Conservation (phyloP, 768 basidiomycete genomes). For the Rhodotorula toruloides region DNA sequence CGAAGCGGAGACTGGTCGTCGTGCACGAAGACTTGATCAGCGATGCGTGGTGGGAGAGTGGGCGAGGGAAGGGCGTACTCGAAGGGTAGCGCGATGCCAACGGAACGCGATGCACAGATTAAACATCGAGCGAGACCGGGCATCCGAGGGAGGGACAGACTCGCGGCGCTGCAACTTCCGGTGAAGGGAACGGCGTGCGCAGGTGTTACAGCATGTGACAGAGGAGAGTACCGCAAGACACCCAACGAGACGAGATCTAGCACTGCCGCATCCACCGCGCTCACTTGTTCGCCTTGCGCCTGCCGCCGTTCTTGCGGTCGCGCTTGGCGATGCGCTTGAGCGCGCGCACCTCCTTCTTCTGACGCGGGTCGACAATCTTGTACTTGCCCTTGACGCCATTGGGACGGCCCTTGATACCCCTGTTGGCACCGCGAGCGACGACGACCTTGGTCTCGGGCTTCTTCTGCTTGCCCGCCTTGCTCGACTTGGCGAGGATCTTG, state of each 20-base stretch:
- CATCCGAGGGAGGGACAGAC: not conserved
- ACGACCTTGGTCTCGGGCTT: conserved; percentile 64
- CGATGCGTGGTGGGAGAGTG: conserved; percentile 40
- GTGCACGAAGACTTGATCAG: conserved; percentile 42
- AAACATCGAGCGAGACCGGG: too few species aligned
- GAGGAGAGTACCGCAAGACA: not conserved
- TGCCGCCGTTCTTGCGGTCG: conserved; percentile 50
- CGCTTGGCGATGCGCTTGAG: conserved; percentile 73
- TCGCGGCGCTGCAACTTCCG: too few species aligned
- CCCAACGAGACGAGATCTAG: not conserved
- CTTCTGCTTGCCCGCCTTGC: conserved; percentile 44
- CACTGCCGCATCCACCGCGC: not conserved
- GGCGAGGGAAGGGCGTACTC: conserved; percentile 26
- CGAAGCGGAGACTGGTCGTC: conserved; percentile 15
- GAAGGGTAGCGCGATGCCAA: not conserved
- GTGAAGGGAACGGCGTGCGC: too few species aligned
- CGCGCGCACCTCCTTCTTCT: conserved; percentile 63
- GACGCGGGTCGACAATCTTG: conserved; percentile 46
- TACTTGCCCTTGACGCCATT: conserved; percentile 95
- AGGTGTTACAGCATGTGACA: not conserved
- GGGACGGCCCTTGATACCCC: conserved; percentile 83
- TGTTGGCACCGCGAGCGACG: conserved; percentile 85
- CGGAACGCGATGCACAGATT: not conserved
- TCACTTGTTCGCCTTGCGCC: conserved; percentile 34
- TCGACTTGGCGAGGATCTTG: conserved; percentile 60